A percentile compares a stretch with the other conserved stretches of the same genome.
Conservation (phyloP, 495 filamentous ascomycete species). For the Penicillium antarcticum region DNA sequence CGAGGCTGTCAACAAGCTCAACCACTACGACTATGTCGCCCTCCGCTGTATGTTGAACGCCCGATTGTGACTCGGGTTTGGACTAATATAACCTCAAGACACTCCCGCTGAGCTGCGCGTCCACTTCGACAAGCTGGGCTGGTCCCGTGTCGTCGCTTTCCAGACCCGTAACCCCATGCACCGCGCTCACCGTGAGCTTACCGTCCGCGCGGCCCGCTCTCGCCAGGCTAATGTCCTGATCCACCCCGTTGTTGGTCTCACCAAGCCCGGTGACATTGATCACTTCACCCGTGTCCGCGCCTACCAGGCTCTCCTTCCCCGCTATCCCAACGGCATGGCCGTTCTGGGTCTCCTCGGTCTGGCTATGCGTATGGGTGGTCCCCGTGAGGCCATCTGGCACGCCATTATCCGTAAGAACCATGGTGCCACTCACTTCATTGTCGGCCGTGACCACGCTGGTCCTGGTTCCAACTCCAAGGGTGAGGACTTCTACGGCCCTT, state of each 20-base stretch:
- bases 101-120: slow-evolving; percentile 90
- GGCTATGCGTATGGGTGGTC: slow-evolving; percentile 99
- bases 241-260: slow-evolving; percentile 96
- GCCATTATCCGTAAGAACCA: slow-evolving; percentile 99
- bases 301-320: slow-evolving; percentile 93
- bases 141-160: slow-evolving; percentile 95
- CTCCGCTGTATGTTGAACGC: slow-evolving; percentile 71
- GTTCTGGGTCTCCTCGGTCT: slow-evolving; percentile 92
- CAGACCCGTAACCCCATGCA: slow-evolving; percentile 99
- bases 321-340: slow-evolving; percentile 99
- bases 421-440: slow-evolving; percentile 98
- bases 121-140: slow-evolving; percentile 99
- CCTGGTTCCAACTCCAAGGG: slow-evolving; percentile 96
- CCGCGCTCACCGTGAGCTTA: slow-evolving; percentile 94
- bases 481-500: slow-evolving; percentile 95
- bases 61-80: not conserved
- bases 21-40: slow-evolving; percentile 98
- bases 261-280: slow-evolving; percentile 98
- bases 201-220: slow-evolving; percentile 90
- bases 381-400: slow-evolving; percentile 98
- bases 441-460: slow-evolving; percentile 95
- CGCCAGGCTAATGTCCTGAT: slow-evolving; percentile 98
- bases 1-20: slow-evolving; percentile 87
- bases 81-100: slow-evolving; percentile 46
- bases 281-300: slow-evolving; percentile 99